Evolutionary conservation across 2,329 filamentous ascomycete genomes (phyloP), one percentile per base, ranked within the genome.

Genomic region (Pseudogymnoascus sp.): DNA sequence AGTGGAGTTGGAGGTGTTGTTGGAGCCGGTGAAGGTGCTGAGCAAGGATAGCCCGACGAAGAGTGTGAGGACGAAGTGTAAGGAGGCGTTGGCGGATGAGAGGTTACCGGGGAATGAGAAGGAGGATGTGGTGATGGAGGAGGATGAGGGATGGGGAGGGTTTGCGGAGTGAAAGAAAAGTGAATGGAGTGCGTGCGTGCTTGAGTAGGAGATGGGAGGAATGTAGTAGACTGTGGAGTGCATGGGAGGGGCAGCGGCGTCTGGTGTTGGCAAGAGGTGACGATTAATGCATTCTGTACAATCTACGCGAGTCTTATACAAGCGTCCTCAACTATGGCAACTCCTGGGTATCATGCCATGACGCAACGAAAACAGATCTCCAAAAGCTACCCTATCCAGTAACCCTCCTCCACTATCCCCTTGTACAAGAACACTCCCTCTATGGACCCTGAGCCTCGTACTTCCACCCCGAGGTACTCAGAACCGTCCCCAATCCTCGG

Each of bases 401-500:
- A 37, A 47, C n/a, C 37, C 37, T 11, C 6, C 11, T 39, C 18
- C 38, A 6, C 14, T 28, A 38, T 9, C 30, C 12, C 2, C 11
- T 1, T 35, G 7, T 57, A 41, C 38, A 58, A 32, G 6, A 22
- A 5, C 18, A 35, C 12, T 18, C 7, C 8, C 1, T 2, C 30
- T 38, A 37, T 22, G 82, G 83, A 0, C 84, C 84, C 1, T 76
- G 75, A 0, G 80, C 78, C 69, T 96, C 91, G 72, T 91, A 96
- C 61, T 81, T 75, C 63, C 85, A 78, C 2, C 82, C 89, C 28
- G 79, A 83, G 74, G 88, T 90, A 58, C 90, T 90, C 65, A 97
- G 77, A n/a, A 93, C 89, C 3, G 89, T 90, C 1, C 90, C 94
- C 22, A 99, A 77, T 0, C 88, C 89, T 59, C 78, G 82, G 72